Percentiles rank a stretch among this genome's conserved stretches.
Conservation (phyloP, 306 rosid genomes). For the Corylus avellana region DNA sequence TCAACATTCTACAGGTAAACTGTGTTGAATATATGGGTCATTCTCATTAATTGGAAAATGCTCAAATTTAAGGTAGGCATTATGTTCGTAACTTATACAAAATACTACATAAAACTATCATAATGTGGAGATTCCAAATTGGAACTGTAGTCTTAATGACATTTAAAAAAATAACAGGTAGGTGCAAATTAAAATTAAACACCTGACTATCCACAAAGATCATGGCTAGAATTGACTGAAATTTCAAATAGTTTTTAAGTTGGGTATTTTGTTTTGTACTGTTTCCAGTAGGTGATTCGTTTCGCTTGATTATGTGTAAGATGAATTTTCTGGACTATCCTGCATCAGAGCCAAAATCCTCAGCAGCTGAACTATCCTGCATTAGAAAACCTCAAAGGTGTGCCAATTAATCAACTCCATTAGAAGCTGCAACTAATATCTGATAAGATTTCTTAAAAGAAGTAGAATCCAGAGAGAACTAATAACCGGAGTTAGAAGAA, state of each 20-base stretch:
- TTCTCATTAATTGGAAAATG: no score
- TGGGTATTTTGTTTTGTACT: no score
- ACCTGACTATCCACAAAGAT: background rate
- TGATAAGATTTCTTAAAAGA: no score
- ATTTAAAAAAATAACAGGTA: background rate
- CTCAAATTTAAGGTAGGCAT: background rate
- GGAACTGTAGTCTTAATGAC: background rate
- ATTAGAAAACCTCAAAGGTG: no score
- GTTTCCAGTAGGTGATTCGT: background rate
- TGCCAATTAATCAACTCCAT: no score
- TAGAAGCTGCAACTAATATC: no score
- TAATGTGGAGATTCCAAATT: background rate
- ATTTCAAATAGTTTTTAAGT: no score
- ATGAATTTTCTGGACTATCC: background rate
- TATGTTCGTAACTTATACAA: background rate
- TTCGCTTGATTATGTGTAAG: background rate
- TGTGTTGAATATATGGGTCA: background rate
- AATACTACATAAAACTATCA: background rate
- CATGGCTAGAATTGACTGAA: background rate
- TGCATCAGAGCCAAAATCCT: no score
- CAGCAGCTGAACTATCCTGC: no score
- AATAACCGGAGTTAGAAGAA: no score
- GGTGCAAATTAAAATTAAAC: background rate
- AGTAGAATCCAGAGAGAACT: no score
- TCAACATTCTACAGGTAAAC: background rate